These are phyloP conservation scores for Phytophthora nicotianae DNA, from an alignment of 352 stramenopile genomes.

Conservation along the genomic window DNA sequence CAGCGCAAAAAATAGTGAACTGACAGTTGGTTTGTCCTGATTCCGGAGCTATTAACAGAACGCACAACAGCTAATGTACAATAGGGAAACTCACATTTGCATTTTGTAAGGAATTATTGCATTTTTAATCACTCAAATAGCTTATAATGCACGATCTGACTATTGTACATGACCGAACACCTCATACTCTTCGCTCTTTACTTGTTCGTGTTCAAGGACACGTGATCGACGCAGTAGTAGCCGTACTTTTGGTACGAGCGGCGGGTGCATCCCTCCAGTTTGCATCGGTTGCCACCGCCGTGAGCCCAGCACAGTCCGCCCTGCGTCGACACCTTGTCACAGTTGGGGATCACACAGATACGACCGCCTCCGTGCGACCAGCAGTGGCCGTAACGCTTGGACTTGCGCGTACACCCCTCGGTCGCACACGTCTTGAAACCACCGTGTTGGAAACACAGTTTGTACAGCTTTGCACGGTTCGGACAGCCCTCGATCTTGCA, in stretches of 20 bases:
- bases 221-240: slow-evolving; percentile 48
- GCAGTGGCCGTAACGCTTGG: slow-evolving; percentile 72
- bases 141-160: neutral
- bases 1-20: too few species aligned
- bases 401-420: slow-evolving; percentile 60
- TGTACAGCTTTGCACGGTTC: slow-evolving; percentile 35
- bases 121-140: too few species aligned
- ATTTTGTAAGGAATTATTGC: too few species aligned
- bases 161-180: too few species aligned
- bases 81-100: too few species aligned
- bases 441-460: slow-evolving; percentile 33
- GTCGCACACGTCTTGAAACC: slow-evolving; percentile 61
- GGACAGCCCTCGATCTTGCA: slow-evolving; percentile 38
- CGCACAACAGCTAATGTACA: too few species aligned
- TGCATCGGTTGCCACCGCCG: slow-evolving; percentile 30
- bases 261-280: slow-evolving; percentile 22
- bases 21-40: neutral
- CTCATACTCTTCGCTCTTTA: slow-evolving; percentile 14
- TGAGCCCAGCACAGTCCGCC: slow-evolving; percentile 31
- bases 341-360: slow-evolving; percentile 59
- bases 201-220: neutral
- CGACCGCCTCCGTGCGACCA: slow-evolving; percentile 72
- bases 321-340: slow-evolving; percentile 57
- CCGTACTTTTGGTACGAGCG: slow-evolving; percentile 34
- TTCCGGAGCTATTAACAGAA: too few species aligned